Evolutionary conservation across 116 monocot species (phyloP).

Genomic region (Cymodocea nodosa): DNA sequence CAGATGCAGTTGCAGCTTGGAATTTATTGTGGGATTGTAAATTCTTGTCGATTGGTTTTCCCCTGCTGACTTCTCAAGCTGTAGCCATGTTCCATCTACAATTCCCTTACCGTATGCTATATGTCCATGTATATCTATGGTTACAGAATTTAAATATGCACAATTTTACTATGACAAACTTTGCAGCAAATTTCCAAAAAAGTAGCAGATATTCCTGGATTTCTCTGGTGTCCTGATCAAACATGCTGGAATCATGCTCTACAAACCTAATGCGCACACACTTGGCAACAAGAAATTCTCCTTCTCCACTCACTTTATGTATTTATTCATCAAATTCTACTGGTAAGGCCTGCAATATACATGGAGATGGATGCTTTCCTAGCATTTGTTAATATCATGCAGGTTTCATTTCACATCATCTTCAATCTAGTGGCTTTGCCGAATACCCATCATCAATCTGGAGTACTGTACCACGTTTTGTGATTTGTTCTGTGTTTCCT

Average conservation of each 20-base stretch:
- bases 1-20: constrained; percentile 23
- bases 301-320: background rate
- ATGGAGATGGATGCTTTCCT: background rate
- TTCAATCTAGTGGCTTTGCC: background rate
- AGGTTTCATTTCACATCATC: background rate
- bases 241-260: background rate
- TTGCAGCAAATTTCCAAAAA: background rate
- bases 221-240: background rate
- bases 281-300: background rate
- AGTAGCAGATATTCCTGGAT: background rate
- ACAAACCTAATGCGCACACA: too few relatives aligned
- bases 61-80: constrained; percentile 18
- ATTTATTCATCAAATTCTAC: background rate
- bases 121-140: background rate
- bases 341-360: background rate
- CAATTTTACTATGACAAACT: too few relatives aligned
- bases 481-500: too few relatives aligned
- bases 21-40: constrained; percentile 22
- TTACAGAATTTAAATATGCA: too few relatives aligned
- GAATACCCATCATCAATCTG: background rate
- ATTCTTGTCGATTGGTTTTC: constrained; percentile 42
- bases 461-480: background rate
- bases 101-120: background rate
- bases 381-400: background rate
- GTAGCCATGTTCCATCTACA: background rate